Base-by-base conservation (phyloP, 2,329 filamentous ascomycete genomes). In the Penicillium thymicola region DNA sequence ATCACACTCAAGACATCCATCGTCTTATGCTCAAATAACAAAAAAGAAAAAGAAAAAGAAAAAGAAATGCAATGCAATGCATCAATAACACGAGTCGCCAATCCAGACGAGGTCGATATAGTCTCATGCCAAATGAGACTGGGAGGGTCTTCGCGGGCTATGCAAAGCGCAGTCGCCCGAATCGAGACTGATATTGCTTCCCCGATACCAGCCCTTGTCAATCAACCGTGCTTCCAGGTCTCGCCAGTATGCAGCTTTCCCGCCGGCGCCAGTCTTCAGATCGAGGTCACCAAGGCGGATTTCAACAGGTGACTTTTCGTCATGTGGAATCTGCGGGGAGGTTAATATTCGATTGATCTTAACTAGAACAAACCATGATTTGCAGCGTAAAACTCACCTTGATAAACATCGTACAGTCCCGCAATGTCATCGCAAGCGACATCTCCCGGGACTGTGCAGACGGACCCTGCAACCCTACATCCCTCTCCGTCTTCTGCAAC, bases 361-460 rank as follows among this genome's bases (percentile, higher is more conserved):
- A 18, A 6, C 28, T 5, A 18, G 5, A 18, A 32, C 1, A 16
- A 23, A 1, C 11, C 28, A 6, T 4, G n/a, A n/a, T 21, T 46
- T 11, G 14, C 2, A 38, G 34, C 38, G 8, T 44, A 21, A 48
- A 60, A 60, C 69, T 48, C 67, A 91, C 81, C 65, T 84, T 83
- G 40, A 90, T 77, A 67, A 88, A 92, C 65, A 89, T 82, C 4
- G 88, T 90, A 70, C 89, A 92, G 76, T 94, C 90, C 48, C 90
- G 79, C 62, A 94, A 72, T 4, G 90, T 92, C 89, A 93, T 93
- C 54, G 89, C 88, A 7, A 89, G 77, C 13, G 83, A 81, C 58
- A 89, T 85, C 28, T 81, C 76, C 11, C 66, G 69, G 34, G 72
- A 71, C 45, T 71, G 61, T n/a, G 68, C 60, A 18, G 69, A 64